These are phyloP conservation scores for Ambrosia artemisiifolia DNA, from an alignment of 129 eudicot genomes.

Conservation along the genomic window DNA sequence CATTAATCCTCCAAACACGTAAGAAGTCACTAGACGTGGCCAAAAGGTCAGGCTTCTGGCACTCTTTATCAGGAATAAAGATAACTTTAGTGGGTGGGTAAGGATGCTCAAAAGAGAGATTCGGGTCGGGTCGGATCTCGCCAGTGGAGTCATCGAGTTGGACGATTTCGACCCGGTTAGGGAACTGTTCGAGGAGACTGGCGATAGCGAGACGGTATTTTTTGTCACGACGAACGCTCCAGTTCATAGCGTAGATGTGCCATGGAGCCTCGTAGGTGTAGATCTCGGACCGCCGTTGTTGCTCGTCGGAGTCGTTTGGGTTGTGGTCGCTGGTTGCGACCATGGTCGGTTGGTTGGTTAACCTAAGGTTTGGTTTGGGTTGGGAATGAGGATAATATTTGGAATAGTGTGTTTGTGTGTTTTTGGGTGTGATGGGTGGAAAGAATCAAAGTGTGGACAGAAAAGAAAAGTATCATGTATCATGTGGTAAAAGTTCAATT, in stretches of 20 bases:
- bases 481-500: too few species aligned
- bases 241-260: conserved; percentile 98
- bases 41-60: conserved; percentile 81
- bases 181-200: conserved; percentile 74
- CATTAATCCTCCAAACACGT: conserved; percentile 71
- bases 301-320: conserved; percentile 77
- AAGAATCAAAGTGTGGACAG: too few species aligned
- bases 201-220: conserved; percentile 92
- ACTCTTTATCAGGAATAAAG: conserved; percentile 90
- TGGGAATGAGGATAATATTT: too few species aligned
- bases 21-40: conserved; percentile 84
- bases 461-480: too few species aligned
- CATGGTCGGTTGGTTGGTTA: conserved; percentile 24
- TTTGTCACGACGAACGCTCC: conserved; percentile 95
- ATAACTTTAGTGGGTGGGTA: conserved; percentile 89
- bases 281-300: conserved; percentile 89
- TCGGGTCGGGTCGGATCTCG: conserved; percentile 77
- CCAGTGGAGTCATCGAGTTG: conserved; percentile 92
- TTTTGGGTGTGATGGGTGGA: too few species aligned
- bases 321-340: conserved; percentile 57
- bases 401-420: too few species aligned
- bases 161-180: conserved; percentile 88
- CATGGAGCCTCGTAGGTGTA: conserved; percentile 99
- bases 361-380: too few species aligned
- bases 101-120: conserved; percentile 81